Evolutionary conservation across 306 rosid genomes (phyloP).

Genomic region (Abrus pulchellus): DNA sequence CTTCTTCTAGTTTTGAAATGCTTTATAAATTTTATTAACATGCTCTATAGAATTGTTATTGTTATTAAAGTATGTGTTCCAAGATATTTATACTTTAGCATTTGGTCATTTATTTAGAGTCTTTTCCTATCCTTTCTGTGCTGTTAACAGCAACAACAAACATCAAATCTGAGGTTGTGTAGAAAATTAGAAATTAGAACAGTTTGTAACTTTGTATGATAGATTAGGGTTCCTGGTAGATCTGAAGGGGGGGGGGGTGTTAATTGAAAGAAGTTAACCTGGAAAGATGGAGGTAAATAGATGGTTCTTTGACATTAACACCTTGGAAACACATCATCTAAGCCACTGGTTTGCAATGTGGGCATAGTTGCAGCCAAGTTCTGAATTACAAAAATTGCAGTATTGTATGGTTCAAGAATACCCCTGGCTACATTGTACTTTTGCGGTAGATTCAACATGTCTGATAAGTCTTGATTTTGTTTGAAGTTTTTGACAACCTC

Average conservation of each 20-base stretch:
- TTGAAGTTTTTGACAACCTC: background rate
- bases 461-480: background rate
- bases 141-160: conserved; percentile 1
- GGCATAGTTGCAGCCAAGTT: conserved; percentile 7
- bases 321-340: background rate
- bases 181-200: conserved; percentile 14
- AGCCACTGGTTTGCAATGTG: conserved; percentile 7
- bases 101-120: background rate
- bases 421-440: background rate
- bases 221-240: conserved; percentile 6
- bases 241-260: background rate
- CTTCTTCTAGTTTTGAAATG: conserved; percentile 18
- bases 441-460: conserved; percentile 1
- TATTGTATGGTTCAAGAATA: background rate
- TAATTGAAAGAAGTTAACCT: conserved; percentile 6
- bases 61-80: background rate
- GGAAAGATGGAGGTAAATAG: background rate
- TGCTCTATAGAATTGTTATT: background rate
- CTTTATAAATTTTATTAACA: conserved; percentile 25
- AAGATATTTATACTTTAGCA: background rate
- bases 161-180: background rate
- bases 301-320: conserved; percentile 1
- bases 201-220: background rate
- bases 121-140: background rate
- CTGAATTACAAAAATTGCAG: background rate